A percentile compares a stretch with the other conserved stretches of the same genome.
Conservation (phyloP, 2,329 filamentous ascomycete genomes). For the Rasamsonia emersonii region DNA sequence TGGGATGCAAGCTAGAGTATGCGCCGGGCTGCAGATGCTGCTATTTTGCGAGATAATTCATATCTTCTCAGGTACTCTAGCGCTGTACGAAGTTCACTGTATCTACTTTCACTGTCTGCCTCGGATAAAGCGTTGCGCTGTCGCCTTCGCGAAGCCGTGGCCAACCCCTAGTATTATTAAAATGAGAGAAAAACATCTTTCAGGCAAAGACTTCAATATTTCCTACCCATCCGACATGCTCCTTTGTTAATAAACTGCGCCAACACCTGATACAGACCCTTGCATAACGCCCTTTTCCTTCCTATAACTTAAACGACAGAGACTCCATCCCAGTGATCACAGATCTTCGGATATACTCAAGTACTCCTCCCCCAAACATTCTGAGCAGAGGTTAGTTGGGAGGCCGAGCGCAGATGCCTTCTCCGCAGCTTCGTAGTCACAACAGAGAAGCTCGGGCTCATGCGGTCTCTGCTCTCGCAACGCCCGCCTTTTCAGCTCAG, state of each 20-base stretch:
- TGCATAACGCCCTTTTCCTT: slow-evolving; percentile 2
- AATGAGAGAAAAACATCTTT: slow-evolving; percentile 1
- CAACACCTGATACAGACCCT: slow-evolving; percentile 1
- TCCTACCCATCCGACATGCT: slow-evolving; percentile 2
- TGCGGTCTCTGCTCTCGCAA: background rate
- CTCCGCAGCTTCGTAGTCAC: slow-evolving; percentile 1
- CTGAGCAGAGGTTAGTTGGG: slow-evolving; percentile 1
- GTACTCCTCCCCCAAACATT: slow-evolving; percentile 2
- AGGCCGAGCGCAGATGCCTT: slow-evolving; percentile 1
- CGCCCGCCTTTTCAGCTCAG: slow-evolving; percentile 1
- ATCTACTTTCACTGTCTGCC: too few species aligned
- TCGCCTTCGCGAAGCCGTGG: too few species aligned
- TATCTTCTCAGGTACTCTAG: too few species aligned
- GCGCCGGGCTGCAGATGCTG: too few species aligned
- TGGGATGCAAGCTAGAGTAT: too few species aligned
- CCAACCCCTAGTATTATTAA: slow-evolving; percentile 1
- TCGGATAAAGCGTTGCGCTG: too few species aligned
- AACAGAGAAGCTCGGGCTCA: background rate
- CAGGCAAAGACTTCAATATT: slow-evolving; percentile 2
- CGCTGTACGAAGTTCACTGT: too few species aligned
- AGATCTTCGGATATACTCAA: background rate
- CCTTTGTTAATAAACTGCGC: slow-evolving; percentile 1
- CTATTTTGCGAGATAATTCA: too few species aligned
- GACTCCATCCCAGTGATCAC: slow-evolving; percentile 1
- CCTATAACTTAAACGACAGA: too few species aligned